Percentiles rank a stretch among this genome's conserved stretches.
phyloP scores from a whole-genome alignment of 1,139 yeast species.

The Yamadazyma spencermartinsiae region DNA sequence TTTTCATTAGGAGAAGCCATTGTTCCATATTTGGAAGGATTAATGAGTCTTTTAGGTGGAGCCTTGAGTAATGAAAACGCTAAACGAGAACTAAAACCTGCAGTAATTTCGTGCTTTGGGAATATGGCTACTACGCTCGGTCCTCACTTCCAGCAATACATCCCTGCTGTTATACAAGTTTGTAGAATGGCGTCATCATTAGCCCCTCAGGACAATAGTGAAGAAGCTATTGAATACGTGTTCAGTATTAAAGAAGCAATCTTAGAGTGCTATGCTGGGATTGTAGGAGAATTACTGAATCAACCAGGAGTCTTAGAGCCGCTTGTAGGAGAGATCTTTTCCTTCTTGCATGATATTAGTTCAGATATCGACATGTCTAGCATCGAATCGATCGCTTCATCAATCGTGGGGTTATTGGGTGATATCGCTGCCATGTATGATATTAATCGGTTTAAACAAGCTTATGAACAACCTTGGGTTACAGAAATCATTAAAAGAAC shows the following conservation, averaged over 20 bases:
- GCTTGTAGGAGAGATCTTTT: slow-evolving; percentile 68
- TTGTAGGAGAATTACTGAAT: slow-evolving; percentile 80
- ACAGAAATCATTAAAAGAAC: slow-evolving; percentile 74
- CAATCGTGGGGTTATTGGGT: slow-evolving; percentile 87
- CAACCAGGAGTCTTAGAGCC: slow-evolving; percentile 66
- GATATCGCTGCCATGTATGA: slow-evolving; percentile 89
- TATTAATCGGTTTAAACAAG: slow-evolving; percentile 66
- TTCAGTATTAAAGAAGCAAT: slow-evolving; percentile 78
- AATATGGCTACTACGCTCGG: slow-evolving; percentile 93
- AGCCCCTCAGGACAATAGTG: slow-evolving; percentile 58
- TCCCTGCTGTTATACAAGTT: slow-evolving; percentile 75
- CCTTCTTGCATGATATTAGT: slow-evolving; percentile 61
- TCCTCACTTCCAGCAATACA: slow-evolving; percentile 67
- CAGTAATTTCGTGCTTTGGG: slow-evolving; percentile 92
- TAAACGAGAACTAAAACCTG: slow-evolving; percentile 80
- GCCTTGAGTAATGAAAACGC: slow-evolving; percentile 66
- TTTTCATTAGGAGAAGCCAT: slow-evolving; percentile 80
- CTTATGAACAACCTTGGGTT: slow-evolving; percentile 75
- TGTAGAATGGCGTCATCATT: slow-evolving; percentile 56
- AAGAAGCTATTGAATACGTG: slow-evolving; percentile 78
- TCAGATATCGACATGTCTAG: slow-evolving; percentile 58
- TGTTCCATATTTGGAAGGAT: slow-evolving; percentile 70
- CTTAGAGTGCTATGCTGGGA: slow-evolving; percentile 92
- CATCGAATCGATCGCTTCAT: slow-evolving; percentile 68
- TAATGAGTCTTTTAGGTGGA: slow-evolving; percentile 80